Conservation (phyloP, 352 stramenopile genomes). For the Saprolegnia diclina region DNA sequence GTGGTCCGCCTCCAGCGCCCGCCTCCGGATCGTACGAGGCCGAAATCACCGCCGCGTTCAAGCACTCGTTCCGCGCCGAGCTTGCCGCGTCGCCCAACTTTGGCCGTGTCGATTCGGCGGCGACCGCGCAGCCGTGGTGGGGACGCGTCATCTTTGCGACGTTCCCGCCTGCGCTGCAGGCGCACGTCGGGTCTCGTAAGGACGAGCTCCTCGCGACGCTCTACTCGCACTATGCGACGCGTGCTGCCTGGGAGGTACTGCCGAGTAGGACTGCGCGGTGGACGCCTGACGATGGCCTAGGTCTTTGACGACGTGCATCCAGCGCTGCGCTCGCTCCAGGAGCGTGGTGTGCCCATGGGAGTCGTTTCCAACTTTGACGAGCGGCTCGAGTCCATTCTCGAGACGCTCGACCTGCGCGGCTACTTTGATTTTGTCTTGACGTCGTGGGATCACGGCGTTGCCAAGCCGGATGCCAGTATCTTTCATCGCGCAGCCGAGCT, state of each 20-base stretch:
- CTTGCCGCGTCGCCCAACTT: slow-evolving; percentile 45
- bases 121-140: slow-evolving; percentile 55
- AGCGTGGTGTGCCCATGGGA: slow-evolving; percentile 35
- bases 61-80: slow-evolving; percentile 35
- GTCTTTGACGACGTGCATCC: slow-evolving; percentile 50
- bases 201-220: slow-evolving; percentile 38
- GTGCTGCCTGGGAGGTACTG: slow-evolving; percentile 41
- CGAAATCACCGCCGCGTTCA: slow-evolving; percentile 39
- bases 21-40: neutral
- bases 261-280: neutral
- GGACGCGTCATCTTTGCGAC: slow-evolving; percentile 42
- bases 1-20: neutral
- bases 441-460: slow-evolving; percentile 43
- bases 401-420: slow-evolving; percentile 36
- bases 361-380: slow-evolving; percentile 82
- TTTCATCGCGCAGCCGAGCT: slow-evolving; percentile 32
- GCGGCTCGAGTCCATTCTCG: slow-evolving; percentile 44
- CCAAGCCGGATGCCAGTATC: slow-evolving; percentile 54
- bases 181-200: neutral
- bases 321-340: slow-evolving; percentile 37
- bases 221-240: slow-evolving; percentile 48
- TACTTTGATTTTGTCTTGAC: slow-evolving; percentile 55
- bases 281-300: neutral
- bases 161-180: slow-evolving; percentile 34
- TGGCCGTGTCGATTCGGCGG: slow-evolving; percentile 23